phyloP scores from a whole-genome alignment of 805 yeast species.

The Yarrowia sp. region DNA sequence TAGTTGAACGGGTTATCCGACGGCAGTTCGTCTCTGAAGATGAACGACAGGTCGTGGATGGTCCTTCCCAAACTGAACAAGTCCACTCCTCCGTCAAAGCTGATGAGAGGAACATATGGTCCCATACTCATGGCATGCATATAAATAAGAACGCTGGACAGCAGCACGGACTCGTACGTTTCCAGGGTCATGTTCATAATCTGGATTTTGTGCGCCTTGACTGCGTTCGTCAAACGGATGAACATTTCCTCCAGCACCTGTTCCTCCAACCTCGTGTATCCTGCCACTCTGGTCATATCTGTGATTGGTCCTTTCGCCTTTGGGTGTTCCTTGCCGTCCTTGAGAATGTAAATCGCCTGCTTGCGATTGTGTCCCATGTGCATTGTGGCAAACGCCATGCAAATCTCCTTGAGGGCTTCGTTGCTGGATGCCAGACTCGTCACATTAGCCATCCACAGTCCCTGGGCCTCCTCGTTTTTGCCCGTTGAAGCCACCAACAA shows the following conservation, averaged over 20 bases:
- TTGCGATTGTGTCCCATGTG: conserved; percentile 26
- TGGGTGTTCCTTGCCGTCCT: background rate
- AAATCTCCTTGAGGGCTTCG: conserved; percentile 6
- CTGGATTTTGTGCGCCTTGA: conserved; percentile 6
- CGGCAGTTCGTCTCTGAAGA: background rate
- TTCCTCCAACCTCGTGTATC: conserved; percentile 8
- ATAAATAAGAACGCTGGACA: conserved; percentile 9
- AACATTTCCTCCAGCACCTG: conserved; percentile 8
- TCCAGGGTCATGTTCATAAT: background rate
- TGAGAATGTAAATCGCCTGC: background rate
- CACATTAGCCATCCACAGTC: conserved; percentile 19
- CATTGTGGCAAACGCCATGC: conserved; percentile 23
- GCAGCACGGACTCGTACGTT: conserved; percentile 1
- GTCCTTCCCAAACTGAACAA: conserved; percentile 3
- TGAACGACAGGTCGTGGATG: background rate
- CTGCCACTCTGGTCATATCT: background rate
- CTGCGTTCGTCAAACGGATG: background rate
- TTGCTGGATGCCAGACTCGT: background rate
- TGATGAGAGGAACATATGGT: background rate
- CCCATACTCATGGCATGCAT: conserved; percentile 16
- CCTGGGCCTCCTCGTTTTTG: background rate
- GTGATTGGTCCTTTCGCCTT: background rate
- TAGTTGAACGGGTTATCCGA: background rate
- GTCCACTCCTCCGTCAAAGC: conserved; percentile 13
- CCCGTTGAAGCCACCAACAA: conserved; percentile 9